Conservation (phyloP, 129 eudicot species). For the Helianthus annuus region HanXRQr2.0-SUNRISE NC_035440.2:57153259-57153758, state of each 20-base stretch:
- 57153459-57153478: no score
- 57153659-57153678: slow-evolving; percentile 87
- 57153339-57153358: no score
- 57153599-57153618: slow-evolving; percentile 90
- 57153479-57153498: slow-evolving; percentile 50
- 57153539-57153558: slow-evolving; percentile 88
- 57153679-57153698: slow-evolving; percentile 81
- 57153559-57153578: slow-evolving; percentile 86
- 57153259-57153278: no score
- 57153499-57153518: slow-evolving; percentile 88
- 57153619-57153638: slow-evolving; percentile 72
- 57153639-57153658: slow-evolving; percentile 91
- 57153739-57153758: slow-evolving; percentile 84
- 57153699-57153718: slow-evolving; percentile 94
- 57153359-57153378: no score
- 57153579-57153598: slow-evolving; percentile 88
- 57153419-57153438: no score
- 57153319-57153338: no score
- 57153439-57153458: no score
- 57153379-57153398: no score
- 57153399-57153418: no score
- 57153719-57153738: slow-evolving; percentile 73
- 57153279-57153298: no score
- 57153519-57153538: slow-evolving; percentile 93
- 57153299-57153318: no score